Evolutionary conservation across 179 eudicot species (phyloP).

Genomic region (Silene noctiflora): DNA sequence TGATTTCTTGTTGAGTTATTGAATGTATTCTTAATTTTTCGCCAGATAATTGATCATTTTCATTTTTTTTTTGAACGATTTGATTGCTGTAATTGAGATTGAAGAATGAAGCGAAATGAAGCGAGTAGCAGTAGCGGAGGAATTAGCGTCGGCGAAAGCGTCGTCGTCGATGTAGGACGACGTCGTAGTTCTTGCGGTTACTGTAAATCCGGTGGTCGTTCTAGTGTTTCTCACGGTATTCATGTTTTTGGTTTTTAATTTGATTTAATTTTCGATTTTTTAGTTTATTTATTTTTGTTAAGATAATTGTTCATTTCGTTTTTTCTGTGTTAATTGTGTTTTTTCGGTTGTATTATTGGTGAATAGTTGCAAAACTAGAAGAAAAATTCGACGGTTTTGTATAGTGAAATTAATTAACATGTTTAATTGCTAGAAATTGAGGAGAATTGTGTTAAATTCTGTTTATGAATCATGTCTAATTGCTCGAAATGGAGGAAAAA

Average conservation of each 20-base stretch:
- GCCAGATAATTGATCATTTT: background rate
- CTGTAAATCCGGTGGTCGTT: conserved; percentile 61
- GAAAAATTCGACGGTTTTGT: no score
- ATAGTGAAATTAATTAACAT: background rate
- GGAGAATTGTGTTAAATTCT: background rate
- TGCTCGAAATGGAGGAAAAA: no score
- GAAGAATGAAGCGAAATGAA: conserved; percentile 37
- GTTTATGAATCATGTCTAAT: no score
- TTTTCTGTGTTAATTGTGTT: background rate
- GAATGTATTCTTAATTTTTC: background rate
- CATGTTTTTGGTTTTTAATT: background rate
- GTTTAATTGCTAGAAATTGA: background rate
- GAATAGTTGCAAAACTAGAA: no score
- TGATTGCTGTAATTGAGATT: background rate
- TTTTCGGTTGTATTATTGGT: no score
- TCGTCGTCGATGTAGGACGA: conserved; percentile 60
- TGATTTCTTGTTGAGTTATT: no score
- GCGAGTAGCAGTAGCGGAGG: conserved; percentile 54
- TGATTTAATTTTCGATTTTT: background rate
- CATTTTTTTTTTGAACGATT: background rate
- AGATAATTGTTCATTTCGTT: background rate
- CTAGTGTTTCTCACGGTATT: conserved; percentile 80
- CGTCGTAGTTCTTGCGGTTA: conserved; percentile 79
- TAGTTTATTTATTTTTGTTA: background rate
- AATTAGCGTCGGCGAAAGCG: conserved; percentile 46